Base-by-base conservation (phyloP, 2,329 filamentous ascomycete species). In the Ophiocordyceps camponoti-rufipedis region DNA sequence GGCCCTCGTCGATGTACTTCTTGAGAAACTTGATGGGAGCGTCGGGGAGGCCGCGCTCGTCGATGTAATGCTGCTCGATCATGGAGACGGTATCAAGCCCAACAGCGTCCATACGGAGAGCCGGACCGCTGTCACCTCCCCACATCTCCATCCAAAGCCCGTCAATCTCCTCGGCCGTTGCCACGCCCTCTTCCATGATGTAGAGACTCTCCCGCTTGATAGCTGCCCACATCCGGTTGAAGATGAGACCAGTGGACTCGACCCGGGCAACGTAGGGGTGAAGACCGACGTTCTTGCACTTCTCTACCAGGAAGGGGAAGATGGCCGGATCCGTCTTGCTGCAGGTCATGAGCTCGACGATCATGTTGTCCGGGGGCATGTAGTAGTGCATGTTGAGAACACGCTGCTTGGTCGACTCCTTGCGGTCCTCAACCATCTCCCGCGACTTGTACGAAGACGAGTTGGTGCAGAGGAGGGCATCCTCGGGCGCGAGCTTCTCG, bases 201-300 rank as follows among this genome's bases (percentile, higher is more conserved):
- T 55, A 63, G 44, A 75, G 48, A 0, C 58, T 55, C 50, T 76
- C 72, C 2, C 72, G 61, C 54, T 75, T 75, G 14, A 75, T 61
- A 0, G 72, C 72, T 0, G 72, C 72, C 71, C 29, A 76, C 0
- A 75, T 54, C 0, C 72, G 66, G 45, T 75, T 75, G 51, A 73
- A 71, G 33, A 76, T 68, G 49, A 75, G 69, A 0, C 72, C 67
- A 0, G 70, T 72, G 0, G 69, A 72, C 49, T 74, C 65, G 43
- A 65, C 67, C 7, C 59, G 51, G 0, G 69, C 68, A 5, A 57
- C 50, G 19, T 64, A 62, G 0, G 69, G 69, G 33, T 38, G 19
- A 19, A 42, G 16, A 0, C 62, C 69, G 3, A 58, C 61, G n/a
- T 65, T 63, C 18, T 53, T 51, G 3, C 62, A 62, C 33, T 60